phyloP scores from a whole-genome alignment of 208 protist genomes.

The Herpetomonas samuelpessoai region DNA sequence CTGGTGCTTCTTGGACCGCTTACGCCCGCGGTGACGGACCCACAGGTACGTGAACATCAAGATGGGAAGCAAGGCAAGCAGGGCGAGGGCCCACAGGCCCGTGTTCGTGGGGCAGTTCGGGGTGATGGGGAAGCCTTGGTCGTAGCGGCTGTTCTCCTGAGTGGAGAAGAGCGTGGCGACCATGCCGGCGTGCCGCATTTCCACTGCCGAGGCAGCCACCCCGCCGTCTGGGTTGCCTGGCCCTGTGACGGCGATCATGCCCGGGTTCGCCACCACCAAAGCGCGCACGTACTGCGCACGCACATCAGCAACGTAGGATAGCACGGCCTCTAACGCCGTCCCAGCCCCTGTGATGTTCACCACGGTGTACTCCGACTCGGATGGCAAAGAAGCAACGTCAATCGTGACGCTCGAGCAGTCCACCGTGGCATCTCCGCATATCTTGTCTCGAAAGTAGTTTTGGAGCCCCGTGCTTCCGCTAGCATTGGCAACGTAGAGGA shows the following conservation, averaged over 20 bases:
- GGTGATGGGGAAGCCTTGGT: conserved; percentile 8
- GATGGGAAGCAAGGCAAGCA: conserved; percentile 46
- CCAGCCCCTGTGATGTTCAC: conserved; percentile 35
- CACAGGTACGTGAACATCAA: conserved; percentile 49
- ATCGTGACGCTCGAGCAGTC: conserved; percentile 3
- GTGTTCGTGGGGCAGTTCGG: conserved; percentile 28
- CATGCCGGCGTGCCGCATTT: conserved; percentile 25
- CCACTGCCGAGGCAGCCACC: conserved; percentile 13
- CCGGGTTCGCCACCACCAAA: not conserved
- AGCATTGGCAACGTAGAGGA: conserved; percentile 18
- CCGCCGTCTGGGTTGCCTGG: conserved; percentile 9
- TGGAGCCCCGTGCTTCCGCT: not conserved
- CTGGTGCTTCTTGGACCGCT: conserved; percentile 46
- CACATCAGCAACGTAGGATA: conserved; percentile 40
- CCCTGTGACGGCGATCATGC: conserved; percentile 1
- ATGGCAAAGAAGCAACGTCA: conserved; percentile 6
- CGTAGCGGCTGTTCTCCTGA: conserved; percentile 34
- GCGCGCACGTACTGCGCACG: conserved; percentile 8
- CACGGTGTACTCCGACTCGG: conserved; percentile 9
- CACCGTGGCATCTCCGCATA: conserved; percentile 10
- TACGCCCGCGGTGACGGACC: conserved; percentile 47
- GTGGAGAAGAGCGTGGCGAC: conserved; percentile 41
- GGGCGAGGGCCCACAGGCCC: conserved; percentile 58
- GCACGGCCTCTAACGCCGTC: conserved; percentile 37
- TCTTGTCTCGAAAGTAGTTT: not conserved